Evolutionary conservation across 1,284 basidiomycete species (phyloP).

Genomic region (Ganoderma sinense): DNA sequence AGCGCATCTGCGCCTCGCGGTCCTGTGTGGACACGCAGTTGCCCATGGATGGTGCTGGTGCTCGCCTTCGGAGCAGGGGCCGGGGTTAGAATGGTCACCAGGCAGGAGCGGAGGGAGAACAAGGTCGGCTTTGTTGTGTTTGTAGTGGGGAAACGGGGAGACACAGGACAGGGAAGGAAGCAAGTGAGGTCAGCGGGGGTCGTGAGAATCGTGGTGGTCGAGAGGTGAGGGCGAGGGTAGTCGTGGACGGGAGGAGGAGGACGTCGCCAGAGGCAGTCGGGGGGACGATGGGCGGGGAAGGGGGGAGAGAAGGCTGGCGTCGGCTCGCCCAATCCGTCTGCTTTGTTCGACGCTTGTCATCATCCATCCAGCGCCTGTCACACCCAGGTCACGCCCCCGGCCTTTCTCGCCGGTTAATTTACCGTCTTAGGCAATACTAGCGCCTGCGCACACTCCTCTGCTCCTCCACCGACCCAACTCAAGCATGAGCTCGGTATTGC

Average conservation of each 20-base stretch:
- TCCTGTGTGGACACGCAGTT: conserved; percentile 69
- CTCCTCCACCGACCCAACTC: not conserved
- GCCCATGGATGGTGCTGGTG: conserved; percentile 55
- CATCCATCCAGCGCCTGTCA: conserved; percentile 17
- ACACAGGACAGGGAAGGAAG: not conserved
- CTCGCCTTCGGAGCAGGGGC: conserved; percentile 17
- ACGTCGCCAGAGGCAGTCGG: conserved; percentile 10
- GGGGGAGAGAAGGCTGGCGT: conserved; percentile 26
- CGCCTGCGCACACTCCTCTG: not conserved
- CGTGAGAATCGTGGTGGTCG: not conserved
- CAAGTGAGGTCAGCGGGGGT: not conserved
- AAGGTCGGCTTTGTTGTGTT: conserved; percentile 1
- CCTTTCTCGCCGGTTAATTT: conserved; percentile 1
- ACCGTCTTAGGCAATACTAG: conserved; percentile 2
- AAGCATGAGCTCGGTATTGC: not conserved
- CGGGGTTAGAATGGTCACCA: conserved; percentile 5
- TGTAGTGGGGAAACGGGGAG: not conserved
- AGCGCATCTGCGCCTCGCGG: conserved; percentile 69
- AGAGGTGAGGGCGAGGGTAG: conserved; percentile 1
- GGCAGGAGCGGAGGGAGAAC: not conserved
- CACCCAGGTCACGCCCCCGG: conserved; percentile 9
- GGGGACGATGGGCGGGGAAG: conserved; percentile 23
- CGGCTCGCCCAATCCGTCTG: conserved; percentile 32
- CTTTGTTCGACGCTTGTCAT: conserved; percentile 25
- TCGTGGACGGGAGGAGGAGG: conserved; percentile 16